Evolutionary conservation across 306 rosid genomes (phyloP).

Genomic region (Benincasa hispida): DNA sequence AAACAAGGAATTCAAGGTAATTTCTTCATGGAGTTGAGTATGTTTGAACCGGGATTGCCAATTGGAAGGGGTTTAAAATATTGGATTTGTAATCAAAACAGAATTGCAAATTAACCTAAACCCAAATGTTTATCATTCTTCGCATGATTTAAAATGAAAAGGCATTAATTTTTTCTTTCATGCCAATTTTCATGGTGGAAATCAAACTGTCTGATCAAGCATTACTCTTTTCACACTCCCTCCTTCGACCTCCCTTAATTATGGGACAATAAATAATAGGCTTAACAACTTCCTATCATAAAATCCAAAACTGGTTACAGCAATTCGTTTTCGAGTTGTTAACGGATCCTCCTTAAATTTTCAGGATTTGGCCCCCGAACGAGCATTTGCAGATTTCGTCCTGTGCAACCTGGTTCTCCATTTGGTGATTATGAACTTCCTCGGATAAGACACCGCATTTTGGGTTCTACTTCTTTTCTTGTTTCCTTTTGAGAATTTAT

Average conservation of each 20-base stretch:
- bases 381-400: conserved; percentile 97
- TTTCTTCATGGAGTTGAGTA: background rate
- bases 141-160: background rate
- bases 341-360: background rate
- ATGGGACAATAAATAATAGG: background rate
- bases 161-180: background rate
- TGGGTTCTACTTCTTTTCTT: background rate
- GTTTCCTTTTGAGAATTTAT: background rate
- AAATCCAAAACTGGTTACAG: background rate
- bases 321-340: background rate
- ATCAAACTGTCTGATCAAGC: background rate
- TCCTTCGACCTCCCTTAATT: background rate
- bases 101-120: no score
- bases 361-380: conserved; percentile 95
- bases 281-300: background rate
- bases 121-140: background rate
- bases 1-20: conserved; percentile 86
- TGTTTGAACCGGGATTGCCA: no score
- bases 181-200: background rate
- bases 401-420: conserved; percentile 96
- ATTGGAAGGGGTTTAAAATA: background rate
- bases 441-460: conserved; percentile 37
- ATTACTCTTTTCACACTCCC: background rate
- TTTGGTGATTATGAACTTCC: conserved; percentile 89
- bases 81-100: background rate